Evolutionary conservation across 2,329 filamentous ascomycete genomes (phyloP), one percentile per base, ranked within the genome.

Genomic region (Nemania sp.): DNA sequence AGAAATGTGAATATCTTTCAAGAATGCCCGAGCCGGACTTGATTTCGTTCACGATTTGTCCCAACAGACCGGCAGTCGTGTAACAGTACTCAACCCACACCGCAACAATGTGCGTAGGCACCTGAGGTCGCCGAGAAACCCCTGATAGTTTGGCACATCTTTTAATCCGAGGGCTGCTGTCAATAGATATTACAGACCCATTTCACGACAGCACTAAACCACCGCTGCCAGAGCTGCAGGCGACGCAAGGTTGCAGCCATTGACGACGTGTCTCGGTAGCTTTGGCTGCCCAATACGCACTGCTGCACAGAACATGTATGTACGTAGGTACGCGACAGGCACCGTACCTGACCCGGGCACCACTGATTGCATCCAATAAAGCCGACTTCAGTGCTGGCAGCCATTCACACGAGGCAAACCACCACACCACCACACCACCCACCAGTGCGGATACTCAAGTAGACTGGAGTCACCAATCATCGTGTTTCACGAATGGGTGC

Each of bases 401-500:
- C 56, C 56, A 56, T 54, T 56, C 59, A 56, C 51, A 50, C 52
- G 53, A 54, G 31, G 53, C 47, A 53, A 34, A 49, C 58, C 50
- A 54, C 52, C 30, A 61, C 57, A 59, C 59, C 62, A 60, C 61
- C n/a, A n/a, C n/a, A n/a, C n/a, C n/a, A n/a, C n/a, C n/a, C n/a
- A n/a, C n/a, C n/a, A n/a, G n/a, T 65, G 61, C 61, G 64, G 62
- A 64, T 63, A 66, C 57, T 61, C 61, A 60, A 55, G 59, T 54
- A 61, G 53, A 64, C 60, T 53, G 60, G 53, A 64, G 56, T 51
- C 63, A 62, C 59, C 57, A 61, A 49, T 54, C 53, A 53, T 51
- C 61, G 59, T 55, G 62, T 65, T 65, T 65, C 61, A 67, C 50
- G 30, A 46, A 56, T 55, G 57, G 63, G 40, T 50, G 44, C 52